Evolutionary conservation across 2,329 filamentous ascomycete genomes (phyloP).

Genomic region (Clonostachys sp.): DNA sequence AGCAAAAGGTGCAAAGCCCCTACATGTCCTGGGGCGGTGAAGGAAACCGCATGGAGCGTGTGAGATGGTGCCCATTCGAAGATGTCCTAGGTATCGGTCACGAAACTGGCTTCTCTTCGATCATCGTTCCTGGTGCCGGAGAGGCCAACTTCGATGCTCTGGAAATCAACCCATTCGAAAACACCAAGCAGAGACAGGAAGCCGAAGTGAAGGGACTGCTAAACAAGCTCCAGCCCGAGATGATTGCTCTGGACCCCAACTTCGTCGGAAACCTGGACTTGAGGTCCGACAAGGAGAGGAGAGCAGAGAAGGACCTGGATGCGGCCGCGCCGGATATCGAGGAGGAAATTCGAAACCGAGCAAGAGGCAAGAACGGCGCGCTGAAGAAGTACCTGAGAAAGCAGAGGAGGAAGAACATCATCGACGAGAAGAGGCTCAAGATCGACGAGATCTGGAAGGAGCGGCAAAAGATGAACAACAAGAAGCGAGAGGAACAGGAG

Average conservation of each 20-base stretch:
- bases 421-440: slow-evolving; percentile 89
- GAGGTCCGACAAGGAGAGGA: slow-evolving; percentile 70
- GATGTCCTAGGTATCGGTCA: slow-evolving; percentile 87
- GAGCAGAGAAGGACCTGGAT: slow-evolving; percentile 77
- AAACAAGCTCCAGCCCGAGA: slow-evolving; percentile 93
- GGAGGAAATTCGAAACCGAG: slow-evolving; percentile 68
- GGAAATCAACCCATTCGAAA: slow-evolving; percentile 95
- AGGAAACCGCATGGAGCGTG: slow-evolving; percentile 72
- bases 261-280: slow-evolving; percentile 86
- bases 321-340: slow-evolving; percentile 53
- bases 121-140: slow-evolving; percentile 90
- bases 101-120: slow-evolving; percentile 79
- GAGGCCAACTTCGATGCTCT: slow-evolving; percentile 95
- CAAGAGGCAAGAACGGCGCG: slow-evolving; percentile 84
- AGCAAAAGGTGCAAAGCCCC: slow-evolving; percentile 76
- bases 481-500: slow-evolving; percentile 58
- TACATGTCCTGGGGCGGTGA: slow-evolving; percentile 94
- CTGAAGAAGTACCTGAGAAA: slow-evolving; percentile 86
- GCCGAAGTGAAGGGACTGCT: slow-evolving; percentile 83
- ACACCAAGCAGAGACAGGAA: slow-evolving; percentile 86
- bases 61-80: slow-evolving; percentile 92
- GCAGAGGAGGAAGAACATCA: slow-evolving; percentile 87
- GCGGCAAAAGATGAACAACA: slow-evolving; percentile 61
- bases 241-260: slow-evolving; percentile 92
- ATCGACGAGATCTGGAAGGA: slow-evolving; percentile 79